phyloP scores from a whole-genome alignment of 345 rosid genomes.

The Barbarea vulgaris region DNA sequence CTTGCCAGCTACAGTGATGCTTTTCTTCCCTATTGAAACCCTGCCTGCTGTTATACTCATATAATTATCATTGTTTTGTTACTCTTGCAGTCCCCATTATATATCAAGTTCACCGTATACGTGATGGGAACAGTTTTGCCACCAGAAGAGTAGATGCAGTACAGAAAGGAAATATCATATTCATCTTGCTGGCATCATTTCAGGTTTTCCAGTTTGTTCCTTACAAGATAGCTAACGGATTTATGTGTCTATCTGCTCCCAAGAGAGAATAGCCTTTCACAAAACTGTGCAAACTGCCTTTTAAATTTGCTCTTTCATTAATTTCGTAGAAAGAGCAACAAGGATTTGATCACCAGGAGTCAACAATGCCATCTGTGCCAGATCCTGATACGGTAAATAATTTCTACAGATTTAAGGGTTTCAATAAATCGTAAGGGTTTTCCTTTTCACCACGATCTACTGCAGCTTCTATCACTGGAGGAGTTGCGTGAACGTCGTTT shows the following conservation, averaged over 20 bases:
- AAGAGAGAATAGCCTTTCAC: conserved; percentile 7
- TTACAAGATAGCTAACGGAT: background rate
- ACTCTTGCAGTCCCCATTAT: conserved; percentile 75
- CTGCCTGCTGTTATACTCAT: conserved; percentile 10
- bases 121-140: conserved; percentile 93
- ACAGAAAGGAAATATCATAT: conserved; percentile 81
- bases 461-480: conserved; percentile 88
- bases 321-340: conserved; percentile 63
- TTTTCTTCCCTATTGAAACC: conserved; percentile 11
- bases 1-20: conserved; percentile 21
- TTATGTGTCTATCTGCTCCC: background rate
- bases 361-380: conserved; percentile 68
- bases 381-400: conserved; percentile 73
- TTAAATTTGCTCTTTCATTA: background rate
- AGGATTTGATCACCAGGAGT: conserved; percentile 80
- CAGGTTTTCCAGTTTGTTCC: conserved; percentile 54
- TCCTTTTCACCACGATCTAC: conserved; percentile 29
- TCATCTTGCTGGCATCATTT: conserved; percentile 87
- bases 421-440: background rate
- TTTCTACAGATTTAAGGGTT: conserved; percentile 22
- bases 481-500: conserved; percentile 78
- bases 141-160: conserved; percentile 90
- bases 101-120: conserved; percentile 77
- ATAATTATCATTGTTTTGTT: conserved; percentile 8
- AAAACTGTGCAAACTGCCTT: background rate